Evolutionary conservation across 192 early-diverging fungal genomes (phyloP).

Genomic region (Coemansia sp.): DNA sequence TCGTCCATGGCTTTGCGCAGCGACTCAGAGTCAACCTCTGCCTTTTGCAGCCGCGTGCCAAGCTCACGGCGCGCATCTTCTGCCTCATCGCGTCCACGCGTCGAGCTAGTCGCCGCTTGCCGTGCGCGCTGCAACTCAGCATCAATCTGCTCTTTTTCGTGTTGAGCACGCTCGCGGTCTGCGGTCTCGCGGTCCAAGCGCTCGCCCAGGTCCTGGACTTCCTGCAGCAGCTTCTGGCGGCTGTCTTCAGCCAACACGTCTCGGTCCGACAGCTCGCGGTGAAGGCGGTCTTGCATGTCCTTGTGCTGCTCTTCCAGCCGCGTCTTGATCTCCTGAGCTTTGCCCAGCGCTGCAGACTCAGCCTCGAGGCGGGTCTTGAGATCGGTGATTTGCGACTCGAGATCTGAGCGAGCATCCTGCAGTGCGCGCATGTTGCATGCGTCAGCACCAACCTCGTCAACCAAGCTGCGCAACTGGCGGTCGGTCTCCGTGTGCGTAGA

Average conservation of each 20-base stretch:
- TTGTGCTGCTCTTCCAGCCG: constrained; percentile 67
- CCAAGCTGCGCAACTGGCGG: constrained; percentile 58
- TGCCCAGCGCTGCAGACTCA: constrained; percentile 57
- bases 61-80: constrained; percentile 65
- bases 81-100: constrained; percentile 65
- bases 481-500: constrained; percentile 32
- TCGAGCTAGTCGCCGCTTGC: constrained; percentile 58
- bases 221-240: constrained; percentile 62
- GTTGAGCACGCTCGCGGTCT: constrained; percentile 62
- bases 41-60: constrained; percentile 53
- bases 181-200: constrained; percentile 55
- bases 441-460: constrained; percentile 66
- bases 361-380: constrained; percentile 65
- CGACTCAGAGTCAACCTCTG: constrained; percentile 65
- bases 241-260: constrained; percentile 74
- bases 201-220: constrained; percentile 61
- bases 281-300: constrained; percentile 67
- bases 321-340: constrained; percentile 67
- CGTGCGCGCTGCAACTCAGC: constrained; percentile 62
- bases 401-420: constrained; percentile 50
- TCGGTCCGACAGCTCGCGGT: constrained; percentile 61
- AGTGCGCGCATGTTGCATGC: constrained; percentile 64
- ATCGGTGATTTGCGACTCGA: constrained; percentile 62
- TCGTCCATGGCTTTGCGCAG: constrained; percentile 51
- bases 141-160: constrained; percentile 62